Evolutionary conservation across 805 yeast species (phyloP).

Genomic region (Yarrowia sp.): DNA sequence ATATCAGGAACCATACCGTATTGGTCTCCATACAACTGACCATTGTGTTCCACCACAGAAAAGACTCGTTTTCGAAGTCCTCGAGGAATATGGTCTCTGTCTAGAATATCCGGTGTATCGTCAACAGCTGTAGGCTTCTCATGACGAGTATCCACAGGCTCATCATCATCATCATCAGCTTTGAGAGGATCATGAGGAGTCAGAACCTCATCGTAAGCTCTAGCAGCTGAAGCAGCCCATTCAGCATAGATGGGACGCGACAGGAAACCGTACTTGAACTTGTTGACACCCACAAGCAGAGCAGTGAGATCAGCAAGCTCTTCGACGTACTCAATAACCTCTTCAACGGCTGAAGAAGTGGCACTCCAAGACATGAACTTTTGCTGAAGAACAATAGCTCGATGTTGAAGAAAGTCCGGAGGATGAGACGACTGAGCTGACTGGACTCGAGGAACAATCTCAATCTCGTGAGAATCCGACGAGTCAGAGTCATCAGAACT

Average conservation of each 20-base stretch:
- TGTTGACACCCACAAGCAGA: slow-evolving; percentile 48
- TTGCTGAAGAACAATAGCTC: slow-evolving; percentile 33
- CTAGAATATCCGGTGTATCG: slow-evolving; percentile 4
- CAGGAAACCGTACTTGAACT: slow-evolving; percentile 52
- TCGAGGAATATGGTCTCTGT: slow-evolving; percentile 6
- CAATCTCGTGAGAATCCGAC: slow-evolving; percentile 2
- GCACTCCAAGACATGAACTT: slow-evolving; percentile 53
- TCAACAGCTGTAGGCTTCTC: background rate
- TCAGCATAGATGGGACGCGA: slow-evolving; percentile 44
- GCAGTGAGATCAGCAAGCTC: slow-evolving; percentile 46
- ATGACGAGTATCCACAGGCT: background rate
- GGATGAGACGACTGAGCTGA: background rate
- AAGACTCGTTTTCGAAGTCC: slow-evolving; percentile 18
- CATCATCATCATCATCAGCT: background rate
- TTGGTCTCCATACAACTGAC: background rate
- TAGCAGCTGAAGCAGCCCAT: slow-evolving; percentile 27
- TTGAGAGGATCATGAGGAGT: slow-evolving; percentile 15
- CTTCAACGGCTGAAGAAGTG: slow-evolving; percentile 49
- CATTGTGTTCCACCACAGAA: slow-evolving; percentile 16
- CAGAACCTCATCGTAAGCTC: slow-evolving; percentile 23
- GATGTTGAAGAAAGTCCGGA: slow-evolving; percentile 32
- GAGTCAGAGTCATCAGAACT: slow-evolving; percentile 5
- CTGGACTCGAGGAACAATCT: background rate
- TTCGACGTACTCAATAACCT: slow-evolving; percentile 50
- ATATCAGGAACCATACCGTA: slow-evolving; percentile 1